Evolutionary conservation across 176 grass and related monocot species (phyloP).

Genomic region (Phoenix dactylifera): DNA sequence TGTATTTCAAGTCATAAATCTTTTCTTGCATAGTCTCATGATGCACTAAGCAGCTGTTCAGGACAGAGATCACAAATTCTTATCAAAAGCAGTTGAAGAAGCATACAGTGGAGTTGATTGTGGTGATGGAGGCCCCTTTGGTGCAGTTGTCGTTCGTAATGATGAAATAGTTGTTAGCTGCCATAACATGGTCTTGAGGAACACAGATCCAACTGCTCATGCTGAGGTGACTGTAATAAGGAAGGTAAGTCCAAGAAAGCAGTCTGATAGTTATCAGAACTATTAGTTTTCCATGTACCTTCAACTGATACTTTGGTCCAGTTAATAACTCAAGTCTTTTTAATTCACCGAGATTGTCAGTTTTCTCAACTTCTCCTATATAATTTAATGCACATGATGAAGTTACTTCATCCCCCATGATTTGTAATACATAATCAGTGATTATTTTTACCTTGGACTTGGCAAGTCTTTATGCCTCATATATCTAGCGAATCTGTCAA

Average conservation of each 20-base stretch:
- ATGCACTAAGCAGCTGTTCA: constrained; percentile 39
- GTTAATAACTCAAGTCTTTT: no score
- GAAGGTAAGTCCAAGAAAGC: constrained; percentile 35
- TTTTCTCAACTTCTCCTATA: no score
- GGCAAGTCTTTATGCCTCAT: no score
- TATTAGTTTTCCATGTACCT: no score
- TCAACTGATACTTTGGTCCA: no score
- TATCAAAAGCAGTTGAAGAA: constrained; percentile 81
- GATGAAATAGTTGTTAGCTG: constrained; percentile 83
- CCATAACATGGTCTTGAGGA: constrained; percentile 87
- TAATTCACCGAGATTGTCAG: no score
- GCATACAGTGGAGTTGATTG: constrained; percentile 74
- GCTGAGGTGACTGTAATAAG: constrained; percentile 89
- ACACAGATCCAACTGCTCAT: constrained; percentile 81
- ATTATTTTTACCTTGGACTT: no score
- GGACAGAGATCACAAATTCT: constrained; percentile 77
- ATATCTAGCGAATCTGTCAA: no score
- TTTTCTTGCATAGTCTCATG: not conserved
- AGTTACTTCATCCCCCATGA: no score
- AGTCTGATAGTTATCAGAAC: no score
- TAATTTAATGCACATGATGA: no score
- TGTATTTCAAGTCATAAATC: not conserved
- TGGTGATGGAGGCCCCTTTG: constrained; percentile 81
- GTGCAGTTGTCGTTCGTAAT: constrained; percentile 70
- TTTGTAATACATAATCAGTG: no score